A percentile compares a stretch with the other conserved stretches of the same genome.
phyloP scores from a whole-genome alignment of 768 basidiomycete genomes.

The Lyophyllum decastes region DNA sequence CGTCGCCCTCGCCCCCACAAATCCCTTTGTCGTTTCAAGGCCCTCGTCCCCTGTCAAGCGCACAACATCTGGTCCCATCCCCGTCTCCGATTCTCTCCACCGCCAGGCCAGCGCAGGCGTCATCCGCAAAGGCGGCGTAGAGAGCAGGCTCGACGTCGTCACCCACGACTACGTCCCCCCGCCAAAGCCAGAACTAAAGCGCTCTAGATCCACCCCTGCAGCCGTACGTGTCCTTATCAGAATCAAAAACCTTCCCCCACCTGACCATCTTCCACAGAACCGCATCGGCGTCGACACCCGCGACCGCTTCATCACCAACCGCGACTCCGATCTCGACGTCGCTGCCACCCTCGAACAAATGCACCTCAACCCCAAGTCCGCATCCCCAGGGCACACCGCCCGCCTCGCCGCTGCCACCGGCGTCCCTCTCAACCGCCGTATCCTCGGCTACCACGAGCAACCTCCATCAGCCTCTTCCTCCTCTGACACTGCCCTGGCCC shows the following conservation, averaged over 20 bases:
- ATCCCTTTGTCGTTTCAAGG: slow-evolving; percentile 65
- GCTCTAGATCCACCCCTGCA: slow-evolving; percentile 74
- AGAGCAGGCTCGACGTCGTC: slow-evolving; percentile 76
- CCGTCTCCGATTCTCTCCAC: slow-evolving; percentile 54
- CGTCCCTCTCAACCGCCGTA: slow-evolving; percentile 75
- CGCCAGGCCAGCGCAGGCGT: slow-evolving; percentile 69
- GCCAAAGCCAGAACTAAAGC: slow-evolving; percentile 60
- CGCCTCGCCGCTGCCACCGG: slow-evolving; percentile 77
- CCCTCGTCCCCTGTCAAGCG: slow-evolving; percentile 70
- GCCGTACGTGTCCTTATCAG: slow-evolving; percentile 37
- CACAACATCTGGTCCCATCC: slow-evolving; percentile 44
- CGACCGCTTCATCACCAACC: slow-evolving; percentile 74
- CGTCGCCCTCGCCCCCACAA: slow-evolving; percentile 42
- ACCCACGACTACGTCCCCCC: slow-evolving; percentile 78
- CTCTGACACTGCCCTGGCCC: slow-evolving; percentile 71
- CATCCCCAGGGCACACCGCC: slow-evolving; percentile 78
- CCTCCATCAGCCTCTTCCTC: slow-evolving; percentile 72
- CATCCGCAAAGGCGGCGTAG: slow-evolving; percentile 75
- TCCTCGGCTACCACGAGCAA: slow-evolving; percentile 86
- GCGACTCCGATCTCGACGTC: slow-evolving; percentile 51
- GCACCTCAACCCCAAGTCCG: slow-evolving; percentile 54
- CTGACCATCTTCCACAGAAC: slow-evolving; percentile 30
- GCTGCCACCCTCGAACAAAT: slow-evolving; percentile 68
- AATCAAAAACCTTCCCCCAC: neutral
- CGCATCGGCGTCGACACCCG: slow-evolving; percentile 48